Conservation (phyloP, 2,329 filamentous ascomycete species). For the Ilyonectria destructans region DNA sequence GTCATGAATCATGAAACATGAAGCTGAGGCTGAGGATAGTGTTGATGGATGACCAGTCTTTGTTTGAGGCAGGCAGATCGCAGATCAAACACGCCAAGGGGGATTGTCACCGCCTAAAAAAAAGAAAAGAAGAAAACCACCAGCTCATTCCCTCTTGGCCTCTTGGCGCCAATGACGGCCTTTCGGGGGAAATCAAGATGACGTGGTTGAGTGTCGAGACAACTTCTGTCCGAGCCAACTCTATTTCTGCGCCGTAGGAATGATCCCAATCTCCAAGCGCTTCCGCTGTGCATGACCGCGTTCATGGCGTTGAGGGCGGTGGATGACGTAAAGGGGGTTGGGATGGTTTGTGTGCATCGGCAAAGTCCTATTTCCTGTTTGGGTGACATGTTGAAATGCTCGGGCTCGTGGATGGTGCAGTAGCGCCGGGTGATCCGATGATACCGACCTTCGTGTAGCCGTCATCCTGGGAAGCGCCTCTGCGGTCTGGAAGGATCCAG, state of each 20-base stretch:
- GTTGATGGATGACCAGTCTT: slow-evolving; percentile 34
- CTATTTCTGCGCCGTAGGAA: neutral
- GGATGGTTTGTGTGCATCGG: slow-evolving; percentile 17
- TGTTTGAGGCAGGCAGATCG: slow-evolving; percentile 40
- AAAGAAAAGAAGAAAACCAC: slow-evolving; percentile 8
- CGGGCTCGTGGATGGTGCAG: slow-evolving; percentile 29
- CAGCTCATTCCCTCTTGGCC: slow-evolving; percentile 1
- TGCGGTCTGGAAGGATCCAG: slow-evolving; percentile 23
- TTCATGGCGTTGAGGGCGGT: slow-evolving; percentile 12
- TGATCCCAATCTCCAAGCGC: neutral
- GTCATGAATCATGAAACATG: slow-evolving; percentile 42
- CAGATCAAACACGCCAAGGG: slow-evolving; percentile 36
- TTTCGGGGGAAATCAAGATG: slow-evolving; percentile 9
- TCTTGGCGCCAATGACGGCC: slow-evolving; percentile 15
- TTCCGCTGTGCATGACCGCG: slow-evolving; percentile 3
- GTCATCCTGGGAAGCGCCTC: slow-evolving; percentile 23
- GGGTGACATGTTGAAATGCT: slow-evolving; percentile 33
- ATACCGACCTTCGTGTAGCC: slow-evolving; percentile 31
- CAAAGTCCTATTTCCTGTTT: slow-evolving; percentile 35
- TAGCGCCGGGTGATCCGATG: slow-evolving; percentile 41
- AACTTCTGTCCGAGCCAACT: neutral
- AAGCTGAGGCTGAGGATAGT: slow-evolving; percentile 24
- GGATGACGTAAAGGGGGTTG: slow-evolving; percentile 43
- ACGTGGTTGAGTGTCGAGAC: slow-evolving; percentile 16
- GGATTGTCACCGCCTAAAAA: slow-evolving; percentile 22